A percentile compares a stretch with the other conserved stretches of the same genome.
phyloP scores from a whole-genome alignment of 1,139 yeast species.

The Saccharomycopsis phalli region DNA sequence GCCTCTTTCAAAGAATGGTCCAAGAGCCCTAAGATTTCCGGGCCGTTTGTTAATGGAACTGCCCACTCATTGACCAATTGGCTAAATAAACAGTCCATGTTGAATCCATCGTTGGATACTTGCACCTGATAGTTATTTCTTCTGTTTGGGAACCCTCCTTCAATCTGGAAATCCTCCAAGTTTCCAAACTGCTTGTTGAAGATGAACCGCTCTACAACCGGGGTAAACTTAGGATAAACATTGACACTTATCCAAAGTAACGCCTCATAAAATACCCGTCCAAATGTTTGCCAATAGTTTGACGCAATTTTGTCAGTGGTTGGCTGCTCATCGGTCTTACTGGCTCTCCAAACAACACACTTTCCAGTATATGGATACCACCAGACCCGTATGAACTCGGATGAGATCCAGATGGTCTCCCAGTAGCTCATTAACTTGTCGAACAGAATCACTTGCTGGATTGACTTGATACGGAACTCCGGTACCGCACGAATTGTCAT shows the following conservation, averaged over 20 bases:
- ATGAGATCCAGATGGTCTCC: constrained; percentile 74
- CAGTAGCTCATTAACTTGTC: constrained; percentile 55
- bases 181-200: constrained; percentile 78
- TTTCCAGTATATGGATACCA: constrained; percentile 92
- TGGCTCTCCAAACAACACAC: constrained; percentile 87
- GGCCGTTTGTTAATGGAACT: constrained; percentile 73
- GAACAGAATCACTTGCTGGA: constrained; percentile 74
- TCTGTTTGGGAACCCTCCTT: constrained; percentile 44
- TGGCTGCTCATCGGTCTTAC: constrained; percentile 52
- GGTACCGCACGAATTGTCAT: constrained; percentile 88
- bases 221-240: constrained; percentile 66
- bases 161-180: constrained; percentile 35
- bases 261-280: constrained; percentile 71
- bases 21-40: constrained; percentile 56
- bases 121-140: constrained; percentile 32
- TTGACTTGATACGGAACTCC: constrained; percentile 68
- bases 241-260: constrained; percentile 75
- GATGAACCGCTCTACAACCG: constrained; percentile 74
- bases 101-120: constrained; percentile 75
- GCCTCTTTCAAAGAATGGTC: constrained; percentile 56
- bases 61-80: constrained; percentile 98
- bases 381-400: constrained; percentile 92
- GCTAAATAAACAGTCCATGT: constrained; percentile 91
- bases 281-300: constrained; percentile 29
- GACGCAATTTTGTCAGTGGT: not conserved